Evolutionary conservation across 75 land plant species (phyloP), one percentile per base, ranked within the genome.

Genomic region (Pinus taeda): DNA sequence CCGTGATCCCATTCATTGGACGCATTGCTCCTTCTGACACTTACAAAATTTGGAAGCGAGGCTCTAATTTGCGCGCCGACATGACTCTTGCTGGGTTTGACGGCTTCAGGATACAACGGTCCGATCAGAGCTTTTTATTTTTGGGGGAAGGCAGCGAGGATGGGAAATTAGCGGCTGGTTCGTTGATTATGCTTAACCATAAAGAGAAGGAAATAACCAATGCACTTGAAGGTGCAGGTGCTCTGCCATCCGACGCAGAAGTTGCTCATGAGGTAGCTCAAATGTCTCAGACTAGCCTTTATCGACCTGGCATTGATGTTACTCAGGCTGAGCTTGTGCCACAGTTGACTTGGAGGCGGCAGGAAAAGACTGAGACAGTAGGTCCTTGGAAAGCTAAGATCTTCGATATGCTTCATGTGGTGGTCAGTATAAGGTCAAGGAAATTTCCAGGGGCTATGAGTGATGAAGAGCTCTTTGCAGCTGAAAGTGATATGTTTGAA

Each of bases 1-100:
- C 87, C 18, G 87, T 85, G 22, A 85, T 85, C 42, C 87, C 85
- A 3, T 85, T 85, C 74, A 78, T 85, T 61, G 55, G 74, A 21
- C 60, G 85, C 5, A 82, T 84, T 60, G 85, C 85, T 18, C 85
- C 85, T 13, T 84, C 85, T 9, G 85, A 84, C 57, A 84, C 85
- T 20, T 84, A 84, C 58, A 66, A 72, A 69, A 84, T 84, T 21
- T 84, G 85, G 85, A 84, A 84, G 69, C 30, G 85, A 4, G 85
- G 85, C 20, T 66, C 85, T 11, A 84, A 84, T 42, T 74, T 84
- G 17, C 60, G 85, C 15, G 85, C 85, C 4, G 85, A 83, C 45
- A 83, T 83, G 85, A 83, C 85, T 60, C 83, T 80, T 29, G 82
- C 82, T 29, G 82, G 83, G 14, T 79, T 80, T 33, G 82, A 79